phyloP scores from a whole-genome alignment of 345 rosid species.

The Eucalyptus lansdowneana region DNA sequence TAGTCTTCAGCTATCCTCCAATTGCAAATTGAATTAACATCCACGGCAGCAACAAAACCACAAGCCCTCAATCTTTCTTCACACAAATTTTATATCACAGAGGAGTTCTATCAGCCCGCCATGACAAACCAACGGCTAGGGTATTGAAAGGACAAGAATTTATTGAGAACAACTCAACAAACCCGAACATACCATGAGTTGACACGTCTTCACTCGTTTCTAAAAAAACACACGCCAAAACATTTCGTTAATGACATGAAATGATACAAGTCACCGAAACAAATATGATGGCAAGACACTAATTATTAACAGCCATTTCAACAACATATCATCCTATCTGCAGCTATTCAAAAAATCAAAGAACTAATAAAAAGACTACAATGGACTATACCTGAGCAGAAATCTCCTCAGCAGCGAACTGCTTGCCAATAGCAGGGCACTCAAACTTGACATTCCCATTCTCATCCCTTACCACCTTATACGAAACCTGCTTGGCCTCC shows the following conservation, averaged over 20 bases:
- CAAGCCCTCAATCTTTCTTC: background rate
- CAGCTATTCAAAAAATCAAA: background rate
- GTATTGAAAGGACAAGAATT: background rate
- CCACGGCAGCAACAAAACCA: background rate
- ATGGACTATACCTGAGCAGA: slow-evolving; percentile 75
- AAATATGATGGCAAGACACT: background rate
- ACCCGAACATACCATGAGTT: background rate
- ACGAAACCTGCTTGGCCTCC: slow-evolving; percentile 91
- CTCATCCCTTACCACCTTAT: slow-evolving; percentile 77
- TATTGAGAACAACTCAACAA: background rate
- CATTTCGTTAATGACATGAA: background rate
- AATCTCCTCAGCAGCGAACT: slow-evolving; percentile 94
- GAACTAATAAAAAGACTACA: background rate
- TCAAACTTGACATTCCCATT: slow-evolving; percentile 92
- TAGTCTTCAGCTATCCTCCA: background rate
- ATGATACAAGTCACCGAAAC: background rate
- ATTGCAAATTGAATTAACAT: background rate
- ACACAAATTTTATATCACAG: background rate
- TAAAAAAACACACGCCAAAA: background rate
- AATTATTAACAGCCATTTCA: background rate
- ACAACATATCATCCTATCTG: background rate
- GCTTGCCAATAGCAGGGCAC: slow-evolving; percentile 87
- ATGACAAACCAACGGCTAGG: background rate
- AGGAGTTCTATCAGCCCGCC: background rate
- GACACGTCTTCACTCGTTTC: background rate